Evolutionary conservation across 768 basidiomycete species (phyloP).

Genomic region (Suillus spraguei): DNA sequence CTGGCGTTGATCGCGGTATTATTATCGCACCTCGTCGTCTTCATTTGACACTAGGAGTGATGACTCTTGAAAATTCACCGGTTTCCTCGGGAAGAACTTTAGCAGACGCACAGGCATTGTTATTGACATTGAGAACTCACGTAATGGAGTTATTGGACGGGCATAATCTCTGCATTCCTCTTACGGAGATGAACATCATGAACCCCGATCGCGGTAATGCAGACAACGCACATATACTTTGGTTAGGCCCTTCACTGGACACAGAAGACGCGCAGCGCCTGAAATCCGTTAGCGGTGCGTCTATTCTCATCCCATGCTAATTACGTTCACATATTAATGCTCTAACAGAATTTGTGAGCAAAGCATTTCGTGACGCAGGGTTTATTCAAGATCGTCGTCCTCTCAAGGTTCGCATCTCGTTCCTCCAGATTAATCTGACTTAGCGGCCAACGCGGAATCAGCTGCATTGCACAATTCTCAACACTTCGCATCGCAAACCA

Average conservation of each 20-base stretch:
- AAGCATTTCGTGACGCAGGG: slow-evolving; percentile 41
- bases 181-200: slow-evolving; percentile 56
- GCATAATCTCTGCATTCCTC: slow-evolving; percentile 37
- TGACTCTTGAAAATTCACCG: slow-evolving; percentile 49
- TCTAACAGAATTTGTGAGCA: slow-evolving; percentile 42
- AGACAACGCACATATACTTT: slow-evolving; percentile 56
- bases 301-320: no score
- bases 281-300: slow-evolving; percentile 38
- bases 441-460: slow-evolving; percentile 17
- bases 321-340: slow-evolving; percentile 12
- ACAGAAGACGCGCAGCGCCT: slow-evolving; percentile 34
- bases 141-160: slow-evolving; percentile 45
- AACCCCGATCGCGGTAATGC: slow-evolving; percentile 37
- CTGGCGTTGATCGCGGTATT: slow-evolving; percentile 63
- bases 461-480: slow-evolving; percentile 55
- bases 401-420: slow-evolving; percentile 43
- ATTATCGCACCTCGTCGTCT: slow-evolving; percentile 58
- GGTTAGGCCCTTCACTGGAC: slow-evolving; percentile 48
- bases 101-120: slow-evolving; percentile 43
- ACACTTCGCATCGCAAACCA: slow-evolving; percentile 48
- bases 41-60: slow-evolving; percentile 76
- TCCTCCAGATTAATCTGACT: not conserved
- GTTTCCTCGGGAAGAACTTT: slow-evolving; percentile 34
- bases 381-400: slow-evolving; percentile 51
- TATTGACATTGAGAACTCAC: slow-evolving; percentile 37